Evolutionary conservation across 805 yeast genomes (phyloP), one percentile per base, ranked within the genome.

Genomic region (Ascoidea rubescens): DNA sequence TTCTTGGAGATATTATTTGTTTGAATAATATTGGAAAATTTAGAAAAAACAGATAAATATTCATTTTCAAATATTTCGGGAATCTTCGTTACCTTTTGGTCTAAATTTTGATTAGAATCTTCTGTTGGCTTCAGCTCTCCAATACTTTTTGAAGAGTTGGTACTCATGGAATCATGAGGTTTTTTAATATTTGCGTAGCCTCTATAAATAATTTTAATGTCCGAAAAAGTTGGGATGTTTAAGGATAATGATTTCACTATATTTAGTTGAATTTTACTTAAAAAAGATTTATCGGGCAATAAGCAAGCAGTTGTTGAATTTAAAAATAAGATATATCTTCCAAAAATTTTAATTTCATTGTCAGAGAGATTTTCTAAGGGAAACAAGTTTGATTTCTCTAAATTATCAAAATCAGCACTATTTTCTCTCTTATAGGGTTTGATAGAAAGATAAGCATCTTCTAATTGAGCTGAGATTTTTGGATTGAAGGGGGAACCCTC

Each of bases 401-500:
- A 6, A 33, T 33, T 33, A 33, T 33, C 10, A 33, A 7, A 7
- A 7, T 33, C 42, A 33, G 6, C 10, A 33, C 10, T 33, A 33
- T 33, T 33, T 33, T 33, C 42, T 7, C 10, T 33, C 6, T 33
- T 33, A 47, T 46, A 48, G 7, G 78, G 73, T 52, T 70, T 67
- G 46, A 73, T 60, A 10, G 61, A 59, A 16, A 61, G 55, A 61
- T 75, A 86, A 0, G 77, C 77, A 5, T 60, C 59, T 63, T 90
- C 97, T 21, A 90, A 59, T 52, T 75, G 79, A 0, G 70, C 67
- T 0, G 93, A 71, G 5, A 81, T 53, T 1, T 67, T 64, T 1
- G 69, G 68, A 7, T 71, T 60, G 31, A 87, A 65, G 0, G 95
- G 95, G 5, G 60, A 60, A 0, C 79, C 78, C 50, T 77, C 77